phyloP scores from a whole-genome alignment of 2,329 filamentous ascomycete genomes.

The Arthrobotrys megalospora region DNA sequence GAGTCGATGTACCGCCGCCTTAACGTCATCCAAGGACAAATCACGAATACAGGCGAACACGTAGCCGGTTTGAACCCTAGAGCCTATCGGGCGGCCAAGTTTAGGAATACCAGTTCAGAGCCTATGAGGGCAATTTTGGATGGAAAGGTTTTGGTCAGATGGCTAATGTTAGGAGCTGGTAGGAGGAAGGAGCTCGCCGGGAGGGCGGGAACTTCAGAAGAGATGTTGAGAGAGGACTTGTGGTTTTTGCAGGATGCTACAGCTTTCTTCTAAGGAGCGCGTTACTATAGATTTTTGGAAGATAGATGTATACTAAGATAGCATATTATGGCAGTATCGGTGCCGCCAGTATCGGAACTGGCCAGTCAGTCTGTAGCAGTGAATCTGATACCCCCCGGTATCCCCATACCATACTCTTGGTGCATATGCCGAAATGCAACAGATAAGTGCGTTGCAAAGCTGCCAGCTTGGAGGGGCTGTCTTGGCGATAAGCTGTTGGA shows the following conservation, averaged over 20 bases:
- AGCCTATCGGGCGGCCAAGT: constrained; percentile 76
- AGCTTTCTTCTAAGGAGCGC: constrained; percentile 47
- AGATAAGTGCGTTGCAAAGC: constrained; percentile 29
- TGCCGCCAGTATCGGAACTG: neutral
- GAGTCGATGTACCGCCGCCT: constrained; percentile 88
- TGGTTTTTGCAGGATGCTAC: constrained; percentile 61
- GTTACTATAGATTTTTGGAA: neutral
- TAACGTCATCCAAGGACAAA: constrained; percentile 83
- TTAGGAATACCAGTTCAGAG: constrained; percentile 61
- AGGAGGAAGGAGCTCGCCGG: constrained; percentile 64
- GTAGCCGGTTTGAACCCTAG: constrained; percentile 86
- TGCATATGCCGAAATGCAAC: constrained; percentile 23
- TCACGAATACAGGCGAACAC: constrained; percentile 82
- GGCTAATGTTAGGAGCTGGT: constrained; percentile 63
- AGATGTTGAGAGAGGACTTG: constrained; percentile 63
- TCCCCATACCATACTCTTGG: neutral
- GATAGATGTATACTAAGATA: neutral
- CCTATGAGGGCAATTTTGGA: constrained; percentile 64
- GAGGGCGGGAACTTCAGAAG: constrained; percentile 62
- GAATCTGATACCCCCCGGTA: neutral
- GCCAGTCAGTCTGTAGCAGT: neutral
- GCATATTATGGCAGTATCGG: neutral
- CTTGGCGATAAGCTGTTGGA: constrained; percentile 60
- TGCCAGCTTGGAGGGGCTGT: constrained; percentile 55
- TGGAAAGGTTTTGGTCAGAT: constrained; percentile 62